Percentiles rank a stretch among this genome's conserved stretches.
Conservation (phyloP, 2,329 filamentous ascomycete genomes). For the Colletotrichum echinochloae region DNA sequence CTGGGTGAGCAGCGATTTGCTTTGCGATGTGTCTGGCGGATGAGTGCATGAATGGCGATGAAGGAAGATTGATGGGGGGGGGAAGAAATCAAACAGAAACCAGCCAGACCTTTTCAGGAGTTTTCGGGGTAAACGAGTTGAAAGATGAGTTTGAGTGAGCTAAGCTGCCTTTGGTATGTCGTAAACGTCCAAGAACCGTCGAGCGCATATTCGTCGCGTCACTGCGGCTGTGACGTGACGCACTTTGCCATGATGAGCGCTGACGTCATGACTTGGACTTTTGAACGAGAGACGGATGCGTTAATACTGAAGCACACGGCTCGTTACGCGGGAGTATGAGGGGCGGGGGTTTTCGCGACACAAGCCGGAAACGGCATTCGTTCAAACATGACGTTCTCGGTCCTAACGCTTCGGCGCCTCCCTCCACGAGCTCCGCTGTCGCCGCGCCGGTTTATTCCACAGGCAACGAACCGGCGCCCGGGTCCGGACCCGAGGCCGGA, state of each 20-base stretch:
- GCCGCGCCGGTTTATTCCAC: background rate
- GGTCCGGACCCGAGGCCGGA: background rate
- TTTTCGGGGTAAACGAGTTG: background rate
- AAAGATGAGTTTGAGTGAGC: background rate
- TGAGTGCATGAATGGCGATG: conserved; percentile 28
- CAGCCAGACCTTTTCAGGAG: background rate
- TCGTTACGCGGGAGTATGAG: too few relatives aligned
- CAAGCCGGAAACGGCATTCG: background rate
- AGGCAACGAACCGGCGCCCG: background rate
- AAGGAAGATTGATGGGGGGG: background rate
- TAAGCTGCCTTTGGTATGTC: background rate
- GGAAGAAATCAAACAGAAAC: background rate
- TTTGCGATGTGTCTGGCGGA: conserved; percentile 34
- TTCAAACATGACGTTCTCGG: too few relatives aligned
- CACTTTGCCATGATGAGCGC: conserved; percentile 29
- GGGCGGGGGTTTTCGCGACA: too few relatives aligned
- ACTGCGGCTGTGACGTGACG: conserved; percentile 16
- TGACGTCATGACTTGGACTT: conserved; percentile 39
- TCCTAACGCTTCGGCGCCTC: background rate
- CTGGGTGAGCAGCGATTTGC: conserved; percentile 28
- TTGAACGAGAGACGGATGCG: background rate
- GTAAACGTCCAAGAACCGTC: conserved; percentile 3
- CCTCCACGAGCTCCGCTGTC: background rate
- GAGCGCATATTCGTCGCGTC: conserved; percentile 34
- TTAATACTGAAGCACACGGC: background rate